Evolutionary conservation across 225 moss, liverwort and hornwort species (phyloP), one percentile per base, ranked within the genome.

Genomic region (Thuidium tamariscinum): DNA sequence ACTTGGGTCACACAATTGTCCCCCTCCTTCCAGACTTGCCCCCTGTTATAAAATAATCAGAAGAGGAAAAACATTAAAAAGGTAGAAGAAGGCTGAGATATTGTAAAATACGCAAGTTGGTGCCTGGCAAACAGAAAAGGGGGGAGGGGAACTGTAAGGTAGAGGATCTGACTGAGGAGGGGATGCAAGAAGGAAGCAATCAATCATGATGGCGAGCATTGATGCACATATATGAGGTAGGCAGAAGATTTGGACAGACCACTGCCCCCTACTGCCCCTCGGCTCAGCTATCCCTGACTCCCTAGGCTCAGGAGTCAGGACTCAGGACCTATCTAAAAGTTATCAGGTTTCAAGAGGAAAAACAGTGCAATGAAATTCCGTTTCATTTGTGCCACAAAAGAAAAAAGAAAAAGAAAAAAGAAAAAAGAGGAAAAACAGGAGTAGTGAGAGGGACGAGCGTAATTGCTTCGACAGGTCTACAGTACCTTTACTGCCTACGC

Each of bases 161-260:
- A 67, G 34, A 51, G 64, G 75, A 80, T 80, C 80, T 71, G 85
- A 78, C 85, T 78, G 61, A 7, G 75, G 61, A 7, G 75, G 67
- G 59, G 30, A 36, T 39, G 72, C 74, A 74, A 81, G 55, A 25
- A 39, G 70, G 26, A 67, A 52, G 74, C 61, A 10, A 60, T 22
- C 60, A 83, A 83, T 86, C 81, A 91, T 91, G 88, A 30, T 62
- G 69, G 55, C 37, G 32, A 80, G 74, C 80, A 86, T 84, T 76
- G 88, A 90, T 59, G 63, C 76, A 70, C 86, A 84, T 48, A 83
- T 75, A 86, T 63, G 81, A 75, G 81, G 81, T 84, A 56, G 83
- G 88, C 88, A 88, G 84, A 84, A 69, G 86, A 88, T 86, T 83
- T 79, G 86, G 74, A 88, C 86, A 70, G 81, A 80, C 69, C 36